Evolutionary conservation across 768 basidiomycete species (phyloP), one percentile per base, ranked within the genome.

Genomic region (Pisolithus marmoratus): DNA sequence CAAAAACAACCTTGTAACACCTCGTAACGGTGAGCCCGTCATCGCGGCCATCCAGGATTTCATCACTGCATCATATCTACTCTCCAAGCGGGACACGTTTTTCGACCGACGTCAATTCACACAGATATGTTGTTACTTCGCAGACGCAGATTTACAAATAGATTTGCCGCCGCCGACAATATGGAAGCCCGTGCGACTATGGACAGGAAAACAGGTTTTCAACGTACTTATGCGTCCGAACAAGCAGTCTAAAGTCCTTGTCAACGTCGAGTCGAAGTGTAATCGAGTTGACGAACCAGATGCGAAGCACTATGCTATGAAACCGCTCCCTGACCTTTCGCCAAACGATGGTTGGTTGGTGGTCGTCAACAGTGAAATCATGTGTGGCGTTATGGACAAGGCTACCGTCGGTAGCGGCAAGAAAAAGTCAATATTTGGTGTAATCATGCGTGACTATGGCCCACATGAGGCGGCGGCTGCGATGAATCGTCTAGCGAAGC

Each of bases 201-300:
- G 96, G 96, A 98, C 96, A 0, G 96, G 96, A 27, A 99, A 99
- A 63, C 96, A 99, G 63, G 78, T 99, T n/a, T 98, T 97, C 78
- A 93, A 90, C 64, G 85, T 93, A 29, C 83, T 98, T 44, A 97
- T 98, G 90, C 83, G 87, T 9, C 96, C 96, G 5, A 96, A 94
- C 73, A 87, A 82, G 59, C 59, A 80, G 17, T 90, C 84, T 8
- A 81, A 85, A 26, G 83, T 97, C 48, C 72, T 86, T 37, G 93
- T 99, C 55, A 99, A 99, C 67, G 90, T 97, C 42, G 96, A 98
- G 72, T 87, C 85, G 36, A 95, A 94, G 68, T 98, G 95, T 65
- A 85, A 94, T 68, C 94, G 93, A 57, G 82, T 84, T 69, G 83
- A 91, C 57, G 87, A 90, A 58, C 83, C 87, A 7, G 78, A 82